phyloP scores from a whole-genome alignment of 192 early-diverging fungal genomes.

The Phlyctochytrium bullatum region DNA sequence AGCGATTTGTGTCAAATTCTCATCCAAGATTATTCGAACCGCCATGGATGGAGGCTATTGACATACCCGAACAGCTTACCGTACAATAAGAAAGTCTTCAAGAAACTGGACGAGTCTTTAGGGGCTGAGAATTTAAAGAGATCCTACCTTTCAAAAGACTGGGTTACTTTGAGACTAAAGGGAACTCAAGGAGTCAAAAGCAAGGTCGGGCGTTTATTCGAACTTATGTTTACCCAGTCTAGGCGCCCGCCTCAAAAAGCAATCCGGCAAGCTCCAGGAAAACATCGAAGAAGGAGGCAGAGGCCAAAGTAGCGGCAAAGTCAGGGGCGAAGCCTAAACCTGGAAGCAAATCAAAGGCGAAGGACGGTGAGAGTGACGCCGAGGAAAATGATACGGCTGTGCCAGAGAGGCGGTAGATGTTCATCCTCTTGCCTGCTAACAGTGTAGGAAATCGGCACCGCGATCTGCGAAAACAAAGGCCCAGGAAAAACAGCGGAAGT shows the following conservation, averaged over 20 bases:
- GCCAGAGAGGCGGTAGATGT: too few species aligned
- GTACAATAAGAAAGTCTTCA: conserved; percentile 69
- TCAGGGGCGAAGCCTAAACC: conserved; percentile 4
- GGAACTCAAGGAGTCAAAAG: background rate
- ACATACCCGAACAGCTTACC: conserved; percentile 72
- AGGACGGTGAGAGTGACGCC: too few species aligned
- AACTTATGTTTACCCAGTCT: background rate
- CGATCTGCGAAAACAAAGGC: background rate
- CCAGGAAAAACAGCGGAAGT: background rate
- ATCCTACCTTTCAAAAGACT: conserved; percentile 28
- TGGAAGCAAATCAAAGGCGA: background rate
- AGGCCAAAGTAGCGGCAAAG: background rate
- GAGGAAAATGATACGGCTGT: too few species aligned
- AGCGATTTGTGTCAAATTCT: conserved; percentile 80
- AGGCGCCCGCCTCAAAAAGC: conserved; percentile 6
- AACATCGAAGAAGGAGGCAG: conserved; percentile 13
- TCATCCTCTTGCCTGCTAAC: too few species aligned
- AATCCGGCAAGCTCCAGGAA: conserved; percentile 3
- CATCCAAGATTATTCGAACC: conserved; percentile 72
- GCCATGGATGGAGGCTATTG: conserved; percentile 74
- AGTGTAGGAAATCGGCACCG: too few species aligned
- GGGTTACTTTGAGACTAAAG: conserved; percentile 16
- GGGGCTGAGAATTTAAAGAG: conserved; percentile 31
- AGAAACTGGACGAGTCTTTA: conserved; percentile 37
- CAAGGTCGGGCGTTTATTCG: background rate